Base-by-base conservation (phyloP, 208 protist species). In the Leishmania mexicana region DNA sequence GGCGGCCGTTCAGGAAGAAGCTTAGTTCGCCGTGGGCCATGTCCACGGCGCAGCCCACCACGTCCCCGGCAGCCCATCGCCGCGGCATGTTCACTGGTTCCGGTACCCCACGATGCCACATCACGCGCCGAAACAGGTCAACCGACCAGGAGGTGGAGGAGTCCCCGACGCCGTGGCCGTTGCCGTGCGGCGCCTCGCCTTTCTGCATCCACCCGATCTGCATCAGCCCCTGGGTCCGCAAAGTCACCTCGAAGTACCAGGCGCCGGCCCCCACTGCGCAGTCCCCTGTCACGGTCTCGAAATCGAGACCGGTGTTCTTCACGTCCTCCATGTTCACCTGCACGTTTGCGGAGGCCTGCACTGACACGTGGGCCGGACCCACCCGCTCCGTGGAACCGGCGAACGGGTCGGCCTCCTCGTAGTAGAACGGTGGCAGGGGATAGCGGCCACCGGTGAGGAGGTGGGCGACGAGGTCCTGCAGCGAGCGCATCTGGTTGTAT, bases 211-310 rank as follows among this genome's bases (percentile, higher is more conserved):
- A 98, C 58, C 96, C 96, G 75, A 98, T 92, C 84, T 98, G 96
- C 92, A 98, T 96, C 49, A 98, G 88, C 28, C 96, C 96, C 75
- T 98, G 96, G 35, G 93, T 94, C 49, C 87, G 88, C 73, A 98
- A 83, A 31, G 91, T 95, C 73, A 98, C 92, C 85, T 98, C 96
- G 83, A 96, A 98, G 85, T 98, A 98, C 96, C 96, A 98, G 51
- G 80, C 82, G 57, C 94, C 95, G 51, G 90, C 93, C 19, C 83
- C 76, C 51, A 98, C 96, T 15, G 81, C 87, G 86, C 94, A 96
- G 80, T 98, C 91, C 53, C 93, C 93, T 54, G 75, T 76, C 54
- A 96, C 89, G 15, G 93, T 98, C 68, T 89, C 78, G 86, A 98
- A 98, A 42, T 78, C 73, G 13, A 88, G 73, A 15, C 92, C 93